phyloP scores from a whole-genome alignment of 1,284 basidiomycete species.

The Cryptococcus maquisensis region DNA sequence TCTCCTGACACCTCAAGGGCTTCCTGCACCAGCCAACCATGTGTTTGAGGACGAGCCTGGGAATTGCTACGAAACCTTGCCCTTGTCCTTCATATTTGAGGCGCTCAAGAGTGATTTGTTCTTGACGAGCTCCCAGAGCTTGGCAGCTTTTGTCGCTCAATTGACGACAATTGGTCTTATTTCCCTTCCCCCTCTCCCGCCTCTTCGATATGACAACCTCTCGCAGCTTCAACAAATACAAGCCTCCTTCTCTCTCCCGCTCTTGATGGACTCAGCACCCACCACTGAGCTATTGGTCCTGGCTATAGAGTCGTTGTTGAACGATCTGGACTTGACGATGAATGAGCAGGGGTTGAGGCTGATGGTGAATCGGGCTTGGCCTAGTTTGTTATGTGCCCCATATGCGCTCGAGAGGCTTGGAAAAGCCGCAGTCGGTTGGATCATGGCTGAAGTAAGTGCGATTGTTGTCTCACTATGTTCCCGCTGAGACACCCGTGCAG shows the following conservation, averaged over 20 bases:
- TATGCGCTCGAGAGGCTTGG: constrained; percentile 54
- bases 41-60: constrained; percentile 25
- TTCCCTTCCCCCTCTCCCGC: background rate
- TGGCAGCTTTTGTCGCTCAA: constrained; percentile 58
- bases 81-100: constrained; percentile 59
- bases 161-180: constrained; percentile 59
- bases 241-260: constrained; percentile 59
- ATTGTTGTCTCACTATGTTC: background rate
- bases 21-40: constrained; percentile 5
- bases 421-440: constrained; percentile 52
- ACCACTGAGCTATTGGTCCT: constrained; percentile 67
- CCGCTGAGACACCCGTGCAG: constrained; percentile 20
- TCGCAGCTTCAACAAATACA: constrained; percentile 11
- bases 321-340: constrained; percentile 63
- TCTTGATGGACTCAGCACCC: constrained; percentile 64
- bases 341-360: constrained; percentile 69
- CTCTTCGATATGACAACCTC: background rate
- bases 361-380: constrained; percentile 63
- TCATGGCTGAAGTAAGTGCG: constrained; percentile 56
- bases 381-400: constrained; percentile 63
- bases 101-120: constrained; percentile 61
- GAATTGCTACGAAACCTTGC: constrained; percentile 59
- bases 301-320: constrained; percentile 65
- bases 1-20: constrained; percentile 9
- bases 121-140: constrained; percentile 56